Conservation (phyloP, 129 eudicot genomes). For the Smallanthus sonchifolius region DNA sequence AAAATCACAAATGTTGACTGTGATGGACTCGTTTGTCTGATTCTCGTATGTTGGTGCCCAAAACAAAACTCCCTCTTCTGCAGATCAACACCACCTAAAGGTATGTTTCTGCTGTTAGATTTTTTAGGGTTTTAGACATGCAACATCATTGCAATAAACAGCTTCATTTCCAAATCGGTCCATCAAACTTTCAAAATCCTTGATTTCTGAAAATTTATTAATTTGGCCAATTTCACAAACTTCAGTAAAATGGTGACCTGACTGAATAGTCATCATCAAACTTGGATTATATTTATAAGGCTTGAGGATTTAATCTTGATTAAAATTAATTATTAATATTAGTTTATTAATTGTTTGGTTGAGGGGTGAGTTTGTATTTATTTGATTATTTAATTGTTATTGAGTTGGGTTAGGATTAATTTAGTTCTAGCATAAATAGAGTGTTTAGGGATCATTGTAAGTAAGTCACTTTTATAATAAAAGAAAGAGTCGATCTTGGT, state of each 20-base stretch:
- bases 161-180: background rate
- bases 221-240: background rate
- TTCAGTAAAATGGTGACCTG: background rate
- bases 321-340: too few species aligned
- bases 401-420: too few species aligned
- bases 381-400: too few species aligned
- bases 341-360: too few species aligned
- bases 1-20: background rate
- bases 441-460: too few species aligned
- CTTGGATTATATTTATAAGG: too few species aligned
- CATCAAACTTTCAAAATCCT: background rate
- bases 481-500: too few species aligned
- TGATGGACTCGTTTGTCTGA: background rate
- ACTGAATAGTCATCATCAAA: too few species aligned
- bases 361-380: too few species aligned
- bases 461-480: too few species aligned
- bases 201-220: background rate
- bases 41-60: background rate
- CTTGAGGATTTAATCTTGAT: too few species aligned
- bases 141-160: background rate
- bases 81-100: slow-evolving; percentile 6
- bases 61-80: background rate
- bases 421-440: too few species aligned
- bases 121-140: background rate
- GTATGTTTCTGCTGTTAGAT: background rate